These are phyloP conservation scores for Penicillium lagena DNA, from an alignment of 495 filamentous ascomycete species.

Conservation along the genomic window DNA sequence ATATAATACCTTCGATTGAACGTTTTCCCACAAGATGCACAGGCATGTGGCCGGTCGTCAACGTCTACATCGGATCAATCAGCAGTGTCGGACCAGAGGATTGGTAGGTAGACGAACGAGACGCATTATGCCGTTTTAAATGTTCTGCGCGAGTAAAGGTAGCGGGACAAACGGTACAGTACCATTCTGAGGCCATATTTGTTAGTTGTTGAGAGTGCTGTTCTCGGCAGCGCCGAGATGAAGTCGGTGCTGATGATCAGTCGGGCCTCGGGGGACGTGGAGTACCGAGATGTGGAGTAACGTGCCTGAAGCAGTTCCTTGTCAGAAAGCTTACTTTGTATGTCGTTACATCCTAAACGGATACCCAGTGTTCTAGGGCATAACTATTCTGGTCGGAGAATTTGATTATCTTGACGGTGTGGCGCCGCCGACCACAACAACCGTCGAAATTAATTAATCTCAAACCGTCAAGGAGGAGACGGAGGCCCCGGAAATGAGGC, in stretches of 20 bases:
- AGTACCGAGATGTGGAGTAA: too few species aligned
- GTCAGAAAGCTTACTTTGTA: too few species aligned
- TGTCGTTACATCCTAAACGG: too few species aligned
- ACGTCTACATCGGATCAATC: conserved; percentile 6
- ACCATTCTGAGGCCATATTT: conserved; percentile 1
- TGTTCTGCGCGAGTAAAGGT: conserved; percentile 20
- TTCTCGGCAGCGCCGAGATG: too few species aligned
- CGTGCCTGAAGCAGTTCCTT: too few species aligned
- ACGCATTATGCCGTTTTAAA: conserved; percentile 15
- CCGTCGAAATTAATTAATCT: conserved; percentile 4
- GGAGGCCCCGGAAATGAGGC: conserved; percentile 17
- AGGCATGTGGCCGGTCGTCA: conserved; percentile 11
- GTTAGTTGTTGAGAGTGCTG: too few species aligned
- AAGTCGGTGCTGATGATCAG: too few species aligned
- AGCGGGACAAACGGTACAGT: conserved; percentile 11
- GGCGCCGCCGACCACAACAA: too few species aligned
- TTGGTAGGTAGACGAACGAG: conserved; percentile 8
- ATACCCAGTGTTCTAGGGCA: too few species aligned
- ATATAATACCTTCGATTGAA: conserved; percentile 7
- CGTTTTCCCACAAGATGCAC: conserved; percentile 9
- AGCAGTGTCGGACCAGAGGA: background rate
- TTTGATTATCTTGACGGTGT: too few species aligned
- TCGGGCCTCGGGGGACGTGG: too few species aligned
- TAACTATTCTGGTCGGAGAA: too few species aligned
- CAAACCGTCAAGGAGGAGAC: conserved; percentile 10